phyloP scores from a whole-genome alignment of 768 basidiomycete species.

The Collybia sp. region DNA sequence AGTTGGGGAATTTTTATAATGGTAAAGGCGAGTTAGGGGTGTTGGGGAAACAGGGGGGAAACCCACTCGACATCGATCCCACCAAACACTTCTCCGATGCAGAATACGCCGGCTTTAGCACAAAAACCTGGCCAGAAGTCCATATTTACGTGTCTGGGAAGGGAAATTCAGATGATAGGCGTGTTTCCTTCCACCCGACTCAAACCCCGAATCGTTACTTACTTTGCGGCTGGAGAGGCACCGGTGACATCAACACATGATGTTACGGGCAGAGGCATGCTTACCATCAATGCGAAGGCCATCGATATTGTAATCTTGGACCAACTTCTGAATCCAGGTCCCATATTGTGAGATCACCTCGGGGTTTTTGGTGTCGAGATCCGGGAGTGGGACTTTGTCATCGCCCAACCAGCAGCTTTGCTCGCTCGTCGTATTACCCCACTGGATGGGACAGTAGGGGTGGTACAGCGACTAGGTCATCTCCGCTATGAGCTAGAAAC shows the following conservation, averaged over 20 bases:
- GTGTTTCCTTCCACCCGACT: neutral
- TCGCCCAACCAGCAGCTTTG: slow-evolving; percentile 86
- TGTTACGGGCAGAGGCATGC: slow-evolving; percentile 2
- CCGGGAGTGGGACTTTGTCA: slow-evolving; percentile 64
- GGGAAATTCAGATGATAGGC: slow-evolving; percentile 4
- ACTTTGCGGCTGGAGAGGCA: slow-evolving; percentile 36
- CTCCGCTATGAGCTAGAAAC: slow-evolving; percentile 4
- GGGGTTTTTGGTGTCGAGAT: slow-evolving; percentile 71
- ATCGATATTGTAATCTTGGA: slow-evolving; percentile 71
- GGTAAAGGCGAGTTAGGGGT: neutral
- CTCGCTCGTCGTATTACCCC: slow-evolving; percentile 62
- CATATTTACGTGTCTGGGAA: slow-evolving; percentile 61
- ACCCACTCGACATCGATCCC: slow-evolving; percentile 46
- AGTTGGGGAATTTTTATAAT: too few species aligned
- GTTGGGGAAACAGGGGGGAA: neutral
- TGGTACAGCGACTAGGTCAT: slow-evolving; percentile 59
- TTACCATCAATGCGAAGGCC: slow-evolving; percentile 81
- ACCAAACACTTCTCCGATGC: slow-evolving; percentile 78
- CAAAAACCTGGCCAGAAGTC: slow-evolving; percentile 78
- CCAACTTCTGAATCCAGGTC: slow-evolving; percentile 64
- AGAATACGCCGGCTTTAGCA: slow-evolving; percentile 74
- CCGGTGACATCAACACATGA: too few species aligned
- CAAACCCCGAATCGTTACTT: slow-evolving; percentile 12
- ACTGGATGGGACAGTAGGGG: slow-evolving; percentile 72
- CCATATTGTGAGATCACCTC: slow-evolving; percentile 59